Evolutionary conservation across 2,329 filamentous ascomycete species (phyloP).

Genomic region (Septoria linicola): DNA sequence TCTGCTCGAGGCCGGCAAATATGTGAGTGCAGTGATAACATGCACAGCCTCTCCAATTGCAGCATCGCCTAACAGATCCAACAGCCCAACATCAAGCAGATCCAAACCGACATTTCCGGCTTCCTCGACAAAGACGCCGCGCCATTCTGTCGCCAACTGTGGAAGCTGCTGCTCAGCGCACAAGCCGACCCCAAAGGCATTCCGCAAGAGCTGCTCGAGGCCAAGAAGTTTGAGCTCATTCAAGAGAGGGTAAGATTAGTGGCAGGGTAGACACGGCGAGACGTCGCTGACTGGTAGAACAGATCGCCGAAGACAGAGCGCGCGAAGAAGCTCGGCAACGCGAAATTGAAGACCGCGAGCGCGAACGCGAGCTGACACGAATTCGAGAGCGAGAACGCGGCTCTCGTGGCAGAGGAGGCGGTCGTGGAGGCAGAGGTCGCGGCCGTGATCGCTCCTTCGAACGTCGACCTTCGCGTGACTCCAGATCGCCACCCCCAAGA

Average conservation of each 20-base stretch:
- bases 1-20: constrained; percentile 69
- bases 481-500: constrained; percentile 53
- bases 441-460: constrained; percentile 50
- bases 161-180: constrained; percentile 86
- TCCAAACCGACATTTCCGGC: constrained; percentile 91
- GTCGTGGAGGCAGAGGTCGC: constrained; percentile 36
- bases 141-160: constrained; percentile 87
- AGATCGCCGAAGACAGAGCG: constrained; percentile 80
- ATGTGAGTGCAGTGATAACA: constrained; percentile 56
- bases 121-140: constrained; percentile 92
- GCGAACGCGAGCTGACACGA: constrained; percentile 68
- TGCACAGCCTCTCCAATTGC: no score
- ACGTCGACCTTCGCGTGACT: constrained; percentile 50
- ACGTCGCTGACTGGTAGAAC: constrained; percentile 6
- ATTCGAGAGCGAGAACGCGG: constrained; percentile 63
- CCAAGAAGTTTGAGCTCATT: constrained; percentile 91
- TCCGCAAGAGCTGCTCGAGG: constrained; percentile 89
- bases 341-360: constrained; percentile 68
- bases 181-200: constrained; percentile 87
- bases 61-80: constrained; percentile 5
- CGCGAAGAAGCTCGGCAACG: constrained; percentile 71
- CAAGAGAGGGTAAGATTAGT: constrained; percentile 78
- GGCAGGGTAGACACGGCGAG: not conserved
- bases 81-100: constrained; percentile 70
- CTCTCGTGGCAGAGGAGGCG: constrained; percentile 45